Evolutionary conservation across 257 asterid species (phyloP), one percentile per base, ranked within the genome.

Genomic region (Solanum lignicaule): DNA sequence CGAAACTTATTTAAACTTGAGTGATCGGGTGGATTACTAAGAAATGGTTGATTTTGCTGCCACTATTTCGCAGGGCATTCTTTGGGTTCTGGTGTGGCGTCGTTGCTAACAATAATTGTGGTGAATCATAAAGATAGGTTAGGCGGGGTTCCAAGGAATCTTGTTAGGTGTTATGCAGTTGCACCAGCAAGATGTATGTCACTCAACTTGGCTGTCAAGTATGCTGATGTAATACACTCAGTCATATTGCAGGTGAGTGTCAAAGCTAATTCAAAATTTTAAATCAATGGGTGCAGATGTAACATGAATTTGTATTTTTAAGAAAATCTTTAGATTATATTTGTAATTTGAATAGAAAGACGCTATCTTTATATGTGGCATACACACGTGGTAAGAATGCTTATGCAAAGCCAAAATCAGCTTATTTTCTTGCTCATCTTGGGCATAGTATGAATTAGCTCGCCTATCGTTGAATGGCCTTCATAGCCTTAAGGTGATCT

Each of bases 111-210:
- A 76, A 89, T 97, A 65, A 94, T 97, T 88, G 94, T 93, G 35
- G 99, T 94, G 62, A 97, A 97, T 88, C 98, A 95, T 88, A 93
- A 97, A 68, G 83, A 94, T 88, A 78, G 82, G 71, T 87, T 97
- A 12, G 99, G 98, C 14, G 98, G 98, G 13, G 78, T 97, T 88
- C 95, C 99, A 2, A 86, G 99, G 93, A 87, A 88, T 89, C 87
- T 95, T 87, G 60, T 97, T 23, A 89, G 91, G 89, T 96, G 99
- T 87, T 97, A 95, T 82, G 94, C 99, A 2, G 93, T 97, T 43
- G 99, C 99, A 4, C 99, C 99, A 6, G 98, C 99, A 0, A 81
- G 99, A 86, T 97, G 99, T 78, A 94, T 97, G 99, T 97, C 99
- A 6, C 98, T 97, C 76, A 97, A 97, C 89, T 92, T 97, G 92